Conservation (phyloP, 78 protist species). For the Speleostelium caveatum region DNA sequence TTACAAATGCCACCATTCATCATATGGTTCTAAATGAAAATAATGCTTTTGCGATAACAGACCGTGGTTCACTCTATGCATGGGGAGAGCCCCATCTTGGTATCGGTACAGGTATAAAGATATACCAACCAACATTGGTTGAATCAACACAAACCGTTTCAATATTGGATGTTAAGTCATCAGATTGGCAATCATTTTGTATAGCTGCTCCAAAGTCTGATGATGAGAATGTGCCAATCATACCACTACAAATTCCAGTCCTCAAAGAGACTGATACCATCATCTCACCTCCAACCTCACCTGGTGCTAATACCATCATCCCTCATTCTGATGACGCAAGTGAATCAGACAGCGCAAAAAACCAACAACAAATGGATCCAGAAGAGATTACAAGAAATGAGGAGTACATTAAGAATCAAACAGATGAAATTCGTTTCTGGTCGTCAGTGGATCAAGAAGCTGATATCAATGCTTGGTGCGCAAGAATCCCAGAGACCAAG, state of each 20-base stretch:
- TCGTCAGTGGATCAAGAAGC: not conserved
- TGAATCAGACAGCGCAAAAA: not conserved
- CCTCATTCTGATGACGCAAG: not conserved
- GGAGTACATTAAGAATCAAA: conserved; percentile 9
- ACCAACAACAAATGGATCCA: not conserved
- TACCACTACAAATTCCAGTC: too few species aligned
- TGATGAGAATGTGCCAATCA: not conserved
- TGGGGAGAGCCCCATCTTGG: conserved; percentile 34
- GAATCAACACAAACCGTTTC: not conserved
- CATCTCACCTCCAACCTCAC: conserved; percentile 26
- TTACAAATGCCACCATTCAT: not conserved
- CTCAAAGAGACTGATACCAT: not conserved
- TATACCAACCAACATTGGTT: not conserved
- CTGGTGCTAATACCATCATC: not conserved
- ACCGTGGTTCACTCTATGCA: conserved; percentile 1
- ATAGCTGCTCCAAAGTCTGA: not conserved
- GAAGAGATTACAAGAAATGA: conserved; percentile 24
- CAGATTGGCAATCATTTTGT: conserved; percentile 22
- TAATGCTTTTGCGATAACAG: conserved; percentile 19
- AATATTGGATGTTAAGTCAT: not conserved
- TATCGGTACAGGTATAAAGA: conserved; percentile 30
- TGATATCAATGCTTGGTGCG: conserved; percentile 23
- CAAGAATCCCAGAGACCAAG: conserved; percentile 3
- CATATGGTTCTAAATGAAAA: not conserved
- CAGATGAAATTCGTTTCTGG: conserved; percentile 38